Evolutionary conservation across 75 land plant species (phyloP), one percentile per base, ranked within the genome.

Genomic region (Cryptomeria japonica): DNA sequence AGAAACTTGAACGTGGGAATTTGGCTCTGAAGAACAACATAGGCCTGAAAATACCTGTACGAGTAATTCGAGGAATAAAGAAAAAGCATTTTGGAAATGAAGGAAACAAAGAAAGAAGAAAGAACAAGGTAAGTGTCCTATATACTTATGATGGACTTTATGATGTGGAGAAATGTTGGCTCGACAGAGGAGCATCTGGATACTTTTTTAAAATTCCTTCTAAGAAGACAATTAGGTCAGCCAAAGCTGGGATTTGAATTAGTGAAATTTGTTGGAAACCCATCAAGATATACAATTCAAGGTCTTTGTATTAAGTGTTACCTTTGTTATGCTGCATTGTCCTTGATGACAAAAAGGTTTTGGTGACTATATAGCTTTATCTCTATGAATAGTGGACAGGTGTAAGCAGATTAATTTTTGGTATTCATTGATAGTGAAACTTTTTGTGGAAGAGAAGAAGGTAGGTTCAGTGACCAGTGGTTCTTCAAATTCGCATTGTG

Each of bases 141-240:
- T 96, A 94, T 51, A 86, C 86, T 18, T 96, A 95, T 87, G 95
- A 94, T 88, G 97, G 97, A 1, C 73, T 96, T 83, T 96, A 95
- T 72, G 34, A 76, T 36, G 97, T 96, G 56, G 88, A 47, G 28
- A 87, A 86, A 1, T 94, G 49, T 22, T 90, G 90, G 92, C 47
- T 49, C 31, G 93, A 90, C 75, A 77, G 16, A 13, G 96, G 93
- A 0, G 25, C 41, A 11, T 77, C 90, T 83, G 93, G 93, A 6
- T 92, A 89, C 42, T 11, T 36, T 0, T 41, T 95, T 75, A 78
- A 94, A 92, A 85, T 96, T 92, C 55, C 72, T 72, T 49, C 83
- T 95, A 36, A 89, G 58, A 46, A 90, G 95, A 70, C 75, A 84
- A 25, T 68, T 84, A 4, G 93, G 91, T 19, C 93, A 95, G 70